phyloP scores from a whole-genome alignment of 2,329 filamentous ascomycete species.

The Paraphaeosphaeria sporulosa region DNA sequence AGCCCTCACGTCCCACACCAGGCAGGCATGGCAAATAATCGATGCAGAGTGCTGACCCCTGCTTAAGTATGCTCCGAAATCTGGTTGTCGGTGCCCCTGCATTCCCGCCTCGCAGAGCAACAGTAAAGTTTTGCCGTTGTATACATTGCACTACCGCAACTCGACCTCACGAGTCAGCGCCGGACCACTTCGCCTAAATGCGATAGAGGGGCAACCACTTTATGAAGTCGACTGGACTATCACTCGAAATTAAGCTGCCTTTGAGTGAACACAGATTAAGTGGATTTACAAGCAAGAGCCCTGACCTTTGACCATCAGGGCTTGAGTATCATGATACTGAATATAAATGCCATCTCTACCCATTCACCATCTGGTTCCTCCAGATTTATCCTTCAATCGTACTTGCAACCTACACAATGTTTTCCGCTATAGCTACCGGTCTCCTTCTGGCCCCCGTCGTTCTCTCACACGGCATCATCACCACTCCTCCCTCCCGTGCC shows the following conservation, averaged over 20 bases:
- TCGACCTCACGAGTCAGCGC: background rate
- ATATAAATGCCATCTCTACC: background rate
- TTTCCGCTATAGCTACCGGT: slow-evolving; percentile 18
- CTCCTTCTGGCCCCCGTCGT: slow-evolving; percentile 22
- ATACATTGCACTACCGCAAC: background rate
- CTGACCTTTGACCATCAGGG: background rate
- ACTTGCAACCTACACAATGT: slow-evolving; percentile 15
- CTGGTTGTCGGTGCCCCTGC: background rate
- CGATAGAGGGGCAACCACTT: background rate
- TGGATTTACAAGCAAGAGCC: background rate
- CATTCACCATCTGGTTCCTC: background rate
- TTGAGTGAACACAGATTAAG: background rate
- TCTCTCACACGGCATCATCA: slow-evolving; percentile 34
- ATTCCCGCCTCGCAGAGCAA: background rate
- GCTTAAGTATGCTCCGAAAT: too few relatives aligned
- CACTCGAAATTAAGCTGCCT: background rate
- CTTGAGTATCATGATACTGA: background rate
- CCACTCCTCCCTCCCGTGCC: slow-evolving; percentile 28
- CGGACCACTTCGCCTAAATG: background rate
- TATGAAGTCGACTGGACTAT: background rate
- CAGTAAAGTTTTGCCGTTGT: background rate
- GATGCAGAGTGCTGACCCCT: too few relatives aligned
- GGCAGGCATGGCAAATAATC: too few relatives aligned
- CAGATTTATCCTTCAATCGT: background rate
- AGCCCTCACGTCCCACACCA: too few relatives aligned